A percentile compares a stretch with the other conserved stretches of the same genome.
phyloP scores from a whole-genome alignment of 163 green algal species.

The Scenedesmus sp. region DNA sequence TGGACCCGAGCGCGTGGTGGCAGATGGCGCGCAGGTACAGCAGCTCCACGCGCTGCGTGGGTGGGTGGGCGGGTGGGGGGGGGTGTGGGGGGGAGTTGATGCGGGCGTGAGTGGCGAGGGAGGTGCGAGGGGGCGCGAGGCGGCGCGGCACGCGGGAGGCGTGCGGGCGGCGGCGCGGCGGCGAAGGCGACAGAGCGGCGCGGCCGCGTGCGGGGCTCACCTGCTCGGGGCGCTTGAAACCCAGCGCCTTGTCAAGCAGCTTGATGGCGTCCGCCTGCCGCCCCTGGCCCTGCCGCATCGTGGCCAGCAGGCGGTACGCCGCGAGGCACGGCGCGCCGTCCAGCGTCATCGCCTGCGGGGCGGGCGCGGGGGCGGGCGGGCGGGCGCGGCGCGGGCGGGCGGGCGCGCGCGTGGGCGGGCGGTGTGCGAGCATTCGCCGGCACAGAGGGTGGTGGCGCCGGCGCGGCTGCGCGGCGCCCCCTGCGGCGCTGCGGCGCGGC shows the following conservation, averaged over 20 bases:
- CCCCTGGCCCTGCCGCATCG: conserved; percentile 76
- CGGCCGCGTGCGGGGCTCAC: conserved; percentile 40
- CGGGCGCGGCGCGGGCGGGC: too few species aligned
- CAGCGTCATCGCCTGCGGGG: conserved; percentile 27
- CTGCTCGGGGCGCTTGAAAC: conserved; percentile 56
- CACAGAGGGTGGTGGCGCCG: too few species aligned
- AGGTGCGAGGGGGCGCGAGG: too few species aligned
- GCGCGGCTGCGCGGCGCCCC: too few species aligned
- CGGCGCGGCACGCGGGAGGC: too few species aligned
- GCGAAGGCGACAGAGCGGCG: background rate
- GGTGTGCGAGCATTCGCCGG: too few species aligned
- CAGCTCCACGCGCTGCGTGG: conserved; percentile 58
- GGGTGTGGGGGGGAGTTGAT: background rate
- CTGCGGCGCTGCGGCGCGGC: too few species aligned
- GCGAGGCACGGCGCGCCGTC: conserved; percentile 24
- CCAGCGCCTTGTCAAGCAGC: conserved; percentile 72
- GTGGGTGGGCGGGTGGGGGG: too few species aligned
- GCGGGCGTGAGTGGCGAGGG: background rate
- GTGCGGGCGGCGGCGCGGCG: too few species aligned
- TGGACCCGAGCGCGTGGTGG: conserved; percentile 77
- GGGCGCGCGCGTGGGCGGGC: too few species aligned
- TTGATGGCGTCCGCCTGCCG: conserved; percentile 71
- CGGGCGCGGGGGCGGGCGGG: too few species aligned
- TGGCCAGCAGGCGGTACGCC: conserved; percentile 63
- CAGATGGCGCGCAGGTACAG: conserved; percentile 74